Conservation (phyloP, 768 basidiomycete genomes). For the Obba rivulosa region DNA sequence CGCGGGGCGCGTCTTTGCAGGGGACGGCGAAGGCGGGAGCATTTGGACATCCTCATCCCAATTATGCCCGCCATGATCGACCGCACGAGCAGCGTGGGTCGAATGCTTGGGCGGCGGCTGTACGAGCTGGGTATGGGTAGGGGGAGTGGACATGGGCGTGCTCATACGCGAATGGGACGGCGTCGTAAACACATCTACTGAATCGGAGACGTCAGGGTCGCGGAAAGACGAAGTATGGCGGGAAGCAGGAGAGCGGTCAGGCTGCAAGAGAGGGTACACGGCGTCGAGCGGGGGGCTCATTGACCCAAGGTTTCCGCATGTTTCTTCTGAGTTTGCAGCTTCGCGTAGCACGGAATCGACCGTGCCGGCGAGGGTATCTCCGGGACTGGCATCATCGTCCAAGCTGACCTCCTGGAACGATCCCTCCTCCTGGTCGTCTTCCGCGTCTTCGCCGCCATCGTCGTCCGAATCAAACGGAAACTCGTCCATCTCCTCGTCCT, state of each 20-base stretch:
- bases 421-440: conserved; percentile 9
- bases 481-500: conserved; percentile 39
- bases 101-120: too few species aligned
- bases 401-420: conserved; percentile 14
- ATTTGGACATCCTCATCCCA: conserved; percentile 36
- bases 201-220: too few species aligned
- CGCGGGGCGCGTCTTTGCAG: conserved; percentile 23
- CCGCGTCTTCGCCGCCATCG: conserved; percentile 20
- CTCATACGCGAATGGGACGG: too few species aligned
- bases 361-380: conserved; percentile 63
- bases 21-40: conserved; percentile 48
- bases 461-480: conserved; percentile 40
- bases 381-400: conserved; percentile 33
- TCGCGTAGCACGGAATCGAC: conserved; percentile 58
- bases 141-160: too few species aligned
- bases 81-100: too few species aligned
- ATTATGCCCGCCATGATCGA: conserved; percentile 13
- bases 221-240: too few species aligned
- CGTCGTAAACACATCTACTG: too few species aligned
- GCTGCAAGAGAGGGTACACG: too few species aligned
- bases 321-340: background rate
- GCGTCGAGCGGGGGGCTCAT: too few species aligned
- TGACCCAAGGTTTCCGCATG: conserved; percentile 1
- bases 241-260: too few species aligned
- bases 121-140: too few species aligned